These are phyloP conservation scores for Curvularia sp. DNA, from an alignment of 2,329 filamentous ascomycete genomes.

Conservation along the genomic window DNA sequence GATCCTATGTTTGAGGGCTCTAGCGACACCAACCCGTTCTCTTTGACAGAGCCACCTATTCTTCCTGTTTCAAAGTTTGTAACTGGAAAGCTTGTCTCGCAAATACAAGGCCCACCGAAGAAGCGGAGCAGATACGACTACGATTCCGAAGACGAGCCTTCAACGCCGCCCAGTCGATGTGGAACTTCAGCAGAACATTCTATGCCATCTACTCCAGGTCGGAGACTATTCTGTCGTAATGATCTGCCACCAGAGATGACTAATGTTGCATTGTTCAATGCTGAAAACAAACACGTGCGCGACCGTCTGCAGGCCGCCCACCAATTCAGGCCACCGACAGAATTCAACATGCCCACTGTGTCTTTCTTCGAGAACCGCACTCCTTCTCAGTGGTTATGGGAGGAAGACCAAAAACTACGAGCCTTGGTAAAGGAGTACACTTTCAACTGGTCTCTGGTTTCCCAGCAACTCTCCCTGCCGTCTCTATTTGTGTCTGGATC, in stretches of 20 bases:
- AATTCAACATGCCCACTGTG: conserved; percentile 88
- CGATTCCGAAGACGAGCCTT: conserved; percentile 69
- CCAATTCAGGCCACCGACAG: conserved; percentile 90
- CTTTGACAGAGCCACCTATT: conserved; percentile 61
- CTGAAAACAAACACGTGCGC: conserved; percentile 86
- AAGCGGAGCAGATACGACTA: conserved; percentile 88
- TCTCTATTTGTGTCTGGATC: conserved; percentile 84
- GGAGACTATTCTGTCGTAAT: conserved; percentile 49
- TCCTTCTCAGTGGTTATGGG: conserved; percentile 88
- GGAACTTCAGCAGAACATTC: conserved; percentile 54
- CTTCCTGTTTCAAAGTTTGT: conserved; percentile 87
- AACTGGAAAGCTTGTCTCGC: conserved; percentile 77
- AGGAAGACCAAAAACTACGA: conserved; percentile 90
- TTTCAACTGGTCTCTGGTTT: conserved; percentile 97
- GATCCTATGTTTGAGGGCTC: conserved; percentile 53
- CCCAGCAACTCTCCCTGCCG: conserved; percentile 75
- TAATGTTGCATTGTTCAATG: conserved; percentile 85
- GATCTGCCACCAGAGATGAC: conserved; percentile 72
- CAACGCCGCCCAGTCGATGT: conserved; percentile 47
- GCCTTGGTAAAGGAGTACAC: conserved; percentile 87
- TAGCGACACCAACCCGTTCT: conserved; percentile 44
- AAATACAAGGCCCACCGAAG: conserved; percentile 68
- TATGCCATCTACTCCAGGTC: conserved; percentile 51
- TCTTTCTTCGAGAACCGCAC: conserved; percentile 87
- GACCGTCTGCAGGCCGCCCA: conserved; percentile 90